Conservation (phyloP, 2,329 filamentous ascomycete species). For the Verticillium klebahnii region DNA sequence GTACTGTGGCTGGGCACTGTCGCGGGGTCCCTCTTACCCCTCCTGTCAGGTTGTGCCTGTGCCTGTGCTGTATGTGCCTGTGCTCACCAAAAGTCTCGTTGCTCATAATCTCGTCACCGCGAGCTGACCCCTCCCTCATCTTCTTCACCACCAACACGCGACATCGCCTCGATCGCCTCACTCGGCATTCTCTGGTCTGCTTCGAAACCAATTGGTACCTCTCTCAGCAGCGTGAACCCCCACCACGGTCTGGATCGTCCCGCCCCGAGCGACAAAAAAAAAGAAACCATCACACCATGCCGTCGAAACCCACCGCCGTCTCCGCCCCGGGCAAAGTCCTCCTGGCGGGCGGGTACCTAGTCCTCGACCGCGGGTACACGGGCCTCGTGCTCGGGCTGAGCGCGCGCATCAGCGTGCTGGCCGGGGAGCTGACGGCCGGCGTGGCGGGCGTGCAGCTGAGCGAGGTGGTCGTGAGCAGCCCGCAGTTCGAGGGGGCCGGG, state of each 20-base stretch:
- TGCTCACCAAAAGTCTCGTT: background rate
- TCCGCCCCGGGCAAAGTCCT: slow-evolving; percentile 97
- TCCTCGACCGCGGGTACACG: slow-evolving; percentile 82
- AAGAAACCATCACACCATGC: background rate
- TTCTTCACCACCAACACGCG: background rate
- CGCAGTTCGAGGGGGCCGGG: slow-evolving; percentile 80
- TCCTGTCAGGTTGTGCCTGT: background rate
- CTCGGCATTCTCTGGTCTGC: background rate
- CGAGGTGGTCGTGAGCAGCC: slow-evolving; percentile 82
- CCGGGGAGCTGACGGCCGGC: slow-evolving; percentile 47
- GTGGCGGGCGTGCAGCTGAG: slow-evolving; percentile 59
- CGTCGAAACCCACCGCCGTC: slow-evolving; percentile 46
- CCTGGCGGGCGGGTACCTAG: slow-evolving; percentile 89
- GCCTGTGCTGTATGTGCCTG: background rate
- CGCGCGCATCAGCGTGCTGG: slow-evolving; percentile 62
- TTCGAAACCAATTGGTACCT: too few species aligned
- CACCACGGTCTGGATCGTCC: too few species aligned
- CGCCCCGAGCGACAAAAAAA: too few species aligned
- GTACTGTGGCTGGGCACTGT: background rate
- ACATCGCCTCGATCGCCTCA: background rate
- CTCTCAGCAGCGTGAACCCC: too few species aligned
- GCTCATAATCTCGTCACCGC: background rate
- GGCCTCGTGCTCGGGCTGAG: slow-evolving; percentile 67
- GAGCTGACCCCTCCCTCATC: background rate
- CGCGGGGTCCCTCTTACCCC: background rate